These are phyloP conservation scores for Pecoramyces ruminantium DNA, from an alignment of 192 early-diverging fungal species.

Conservation along the genomic window DNA sequence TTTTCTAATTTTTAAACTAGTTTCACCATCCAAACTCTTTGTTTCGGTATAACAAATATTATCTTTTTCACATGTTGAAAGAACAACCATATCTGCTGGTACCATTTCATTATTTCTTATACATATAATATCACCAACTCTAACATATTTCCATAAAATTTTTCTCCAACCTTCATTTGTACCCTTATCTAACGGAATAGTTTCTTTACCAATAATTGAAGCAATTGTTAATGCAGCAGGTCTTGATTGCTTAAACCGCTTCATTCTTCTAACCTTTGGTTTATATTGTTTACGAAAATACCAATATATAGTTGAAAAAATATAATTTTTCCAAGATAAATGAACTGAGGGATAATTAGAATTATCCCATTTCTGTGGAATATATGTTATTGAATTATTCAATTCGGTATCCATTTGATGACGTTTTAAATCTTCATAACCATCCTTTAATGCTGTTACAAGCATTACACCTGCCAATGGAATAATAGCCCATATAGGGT, in stretches of 20 bases:
- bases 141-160: slow-evolving; percentile 63
- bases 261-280: background rate
- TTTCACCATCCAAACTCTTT: slow-evolving; percentile 96
- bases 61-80: slow-evolving; percentile 69
- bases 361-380: background rate
- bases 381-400: slow-evolving; percentile 18
- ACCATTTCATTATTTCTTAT: slow-evolving; percentile 69
- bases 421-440: slow-evolving; percentile 80
- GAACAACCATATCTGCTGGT: slow-evolving; percentile 80
- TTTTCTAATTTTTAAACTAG: slow-evolving; percentile 82
- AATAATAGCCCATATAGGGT: slow-evolving; percentile 55
- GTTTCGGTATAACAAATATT: slow-evolving; percentile 85
- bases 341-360: background rate
- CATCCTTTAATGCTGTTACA: slow-evolving; percentile 75
- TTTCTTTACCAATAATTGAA: background rate
- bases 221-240: background rate
- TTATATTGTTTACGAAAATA: background rate
- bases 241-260: background rate
- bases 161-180: background rate
- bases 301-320: background rate
- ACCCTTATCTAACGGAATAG: background rate
- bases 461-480: slow-evolving; percentile 65
- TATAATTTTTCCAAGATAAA: background rate
- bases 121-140: slow-evolving; percentile 77
- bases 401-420: slow-evolving; percentile 65